A percentile compares a stretch with the other conserved stretches of the same genome.
phyloP scores from a whole-genome alignment of 202 grass and related monocot species.

The Eragrostis tef region DNA sequence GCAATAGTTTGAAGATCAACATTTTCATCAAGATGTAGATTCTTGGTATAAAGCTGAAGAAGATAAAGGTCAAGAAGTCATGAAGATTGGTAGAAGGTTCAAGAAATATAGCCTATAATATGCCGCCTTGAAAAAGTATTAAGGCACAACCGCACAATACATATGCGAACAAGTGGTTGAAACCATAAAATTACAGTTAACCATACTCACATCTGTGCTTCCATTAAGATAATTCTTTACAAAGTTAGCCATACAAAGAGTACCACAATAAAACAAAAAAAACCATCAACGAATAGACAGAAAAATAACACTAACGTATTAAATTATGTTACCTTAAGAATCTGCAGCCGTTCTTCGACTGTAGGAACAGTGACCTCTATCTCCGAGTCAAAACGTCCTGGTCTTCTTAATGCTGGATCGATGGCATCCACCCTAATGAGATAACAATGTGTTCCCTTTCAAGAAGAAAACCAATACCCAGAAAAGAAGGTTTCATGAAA shows the following conservation, averaged over 20 bases:
- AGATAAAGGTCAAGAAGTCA: constrained; percentile 32
- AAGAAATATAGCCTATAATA: constrained; percentile 5
- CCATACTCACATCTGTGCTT: neutral
- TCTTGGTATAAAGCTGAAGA: constrained; percentile 75
- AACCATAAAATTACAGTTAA: constrained; percentile 23
- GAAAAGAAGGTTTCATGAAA: constrained; percentile 1
- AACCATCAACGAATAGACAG: neutral
- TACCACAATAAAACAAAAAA: neutral
- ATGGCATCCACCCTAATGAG: constrained; percentile 77
- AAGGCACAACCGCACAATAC: neutral
- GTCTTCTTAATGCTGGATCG: constrained; percentile 85
- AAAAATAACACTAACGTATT: neutral
- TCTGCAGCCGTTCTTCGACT: constrained; percentile 66
- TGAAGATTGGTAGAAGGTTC: neutral
- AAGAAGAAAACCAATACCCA: constrained; percentile 30
- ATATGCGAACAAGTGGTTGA: constrained; percentile 28
- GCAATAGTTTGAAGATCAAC: constrained; percentile 78
- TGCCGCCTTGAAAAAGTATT: neutral
- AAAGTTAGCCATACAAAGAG: neutral
- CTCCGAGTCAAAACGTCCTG: constrained; percentile 88
- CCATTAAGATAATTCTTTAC: neutral
- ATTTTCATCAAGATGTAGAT: constrained; percentile 64
- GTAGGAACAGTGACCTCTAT: constrained; percentile 82
- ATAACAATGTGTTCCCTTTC: constrained; percentile 31
- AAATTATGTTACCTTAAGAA: constrained; percentile 64